Percentiles rank a stretch among this genome's conserved stretches.
phyloP scores from a whole-genome alignment of 257 asterid species.

The Petunia axillaris region DNA sequence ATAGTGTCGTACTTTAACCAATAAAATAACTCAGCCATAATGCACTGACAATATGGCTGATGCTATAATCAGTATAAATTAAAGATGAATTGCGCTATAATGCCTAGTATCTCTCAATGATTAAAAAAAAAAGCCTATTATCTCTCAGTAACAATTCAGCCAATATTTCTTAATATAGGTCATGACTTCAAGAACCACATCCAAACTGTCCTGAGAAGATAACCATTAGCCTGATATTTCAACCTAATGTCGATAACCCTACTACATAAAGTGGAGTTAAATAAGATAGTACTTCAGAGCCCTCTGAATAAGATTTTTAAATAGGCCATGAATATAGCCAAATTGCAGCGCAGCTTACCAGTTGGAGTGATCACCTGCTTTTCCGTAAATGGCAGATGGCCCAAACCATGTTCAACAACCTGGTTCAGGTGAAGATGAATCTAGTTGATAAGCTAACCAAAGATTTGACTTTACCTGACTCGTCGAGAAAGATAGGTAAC shows the following conservation, averaged over 20 bases:
- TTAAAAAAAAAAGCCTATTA: not conserved
- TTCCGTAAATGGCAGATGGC: constrained; percentile 98
- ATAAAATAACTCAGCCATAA: not conserved
- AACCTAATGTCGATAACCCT: constrained; percentile 4
- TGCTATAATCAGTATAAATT: not conserved
- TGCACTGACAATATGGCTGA: not conserved
- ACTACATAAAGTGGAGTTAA: not conserved
- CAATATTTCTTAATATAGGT: not conserved
- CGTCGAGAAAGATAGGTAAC: constrained; percentile 9
- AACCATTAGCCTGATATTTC: constrained; percentile 4
- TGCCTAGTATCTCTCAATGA: not conserved
- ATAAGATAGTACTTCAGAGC: not conserved
- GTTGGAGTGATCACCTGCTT: constrained; percentile 97
- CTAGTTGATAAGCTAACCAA: constrained; percentile 33
- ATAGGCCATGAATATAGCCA: not conserved
- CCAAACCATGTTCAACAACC: constrained; percentile 99
- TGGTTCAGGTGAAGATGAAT: constrained; percentile 34
- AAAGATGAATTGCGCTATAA: not conserved
- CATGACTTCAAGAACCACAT: not conserved
- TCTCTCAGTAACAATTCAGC: not conserved
- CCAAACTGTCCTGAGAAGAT: constrained; percentile 2
- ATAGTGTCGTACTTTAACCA: not conserved
- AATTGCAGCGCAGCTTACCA: constrained; percentile 56
- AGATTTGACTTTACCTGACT: not conserved
- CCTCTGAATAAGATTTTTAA: not conserved